Evolutionary conservation across 805 yeast genomes (phyloP), one percentile per base, ranked within the genome.

Genomic region (Teunomyces panamensis): DNA sequence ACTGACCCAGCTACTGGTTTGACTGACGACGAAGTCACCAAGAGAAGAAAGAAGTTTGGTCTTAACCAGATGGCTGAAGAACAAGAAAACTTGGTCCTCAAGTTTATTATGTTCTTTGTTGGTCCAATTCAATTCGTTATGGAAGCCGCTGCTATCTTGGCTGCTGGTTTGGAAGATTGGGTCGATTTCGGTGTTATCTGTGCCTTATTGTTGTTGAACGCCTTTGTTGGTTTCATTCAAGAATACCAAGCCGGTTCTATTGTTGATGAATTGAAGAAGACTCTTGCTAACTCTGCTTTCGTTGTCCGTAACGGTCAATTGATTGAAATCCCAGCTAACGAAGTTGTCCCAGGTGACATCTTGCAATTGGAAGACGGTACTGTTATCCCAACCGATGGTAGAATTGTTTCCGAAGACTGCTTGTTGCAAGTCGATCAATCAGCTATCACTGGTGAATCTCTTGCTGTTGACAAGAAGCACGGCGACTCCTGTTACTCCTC

Each of bases 211-310:
- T 60, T 84, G 71, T 82, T 90, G 69, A 90, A 90, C 75, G 97
- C 97, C 56, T 75, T 77, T 63, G 97, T 90, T 71, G 97, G 97
- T 82, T 90, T 90, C 84, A 79, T 89, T 60, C 97, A 90, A 79
- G 97, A 90, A 76, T 91, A 77, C 86, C 96, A 90, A 77, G 97
- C 97, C 57, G 97, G 97, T 79, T 89, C 96, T 54, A 90, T 90
- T 80, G 97, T 90, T 60, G 96, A 89, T 49, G 97, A 90, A 73
- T 83, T 90, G 77, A 91, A 90, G 80, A 91, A 90, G 77, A 89
- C 96, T 63, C 78, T 90, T 64, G 96, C 97, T 56, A 87, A 89
- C 80, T 70, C 89, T 70, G 96, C 97, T 60, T 73, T 78, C 56
- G 90, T 88, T 60, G 76, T 90, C 65, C 84, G 97, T 78, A 84